phyloP scores from a whole-genome alignment of 805 yeast species.

The Vanderwaltozyma verrucispora region DNA sequence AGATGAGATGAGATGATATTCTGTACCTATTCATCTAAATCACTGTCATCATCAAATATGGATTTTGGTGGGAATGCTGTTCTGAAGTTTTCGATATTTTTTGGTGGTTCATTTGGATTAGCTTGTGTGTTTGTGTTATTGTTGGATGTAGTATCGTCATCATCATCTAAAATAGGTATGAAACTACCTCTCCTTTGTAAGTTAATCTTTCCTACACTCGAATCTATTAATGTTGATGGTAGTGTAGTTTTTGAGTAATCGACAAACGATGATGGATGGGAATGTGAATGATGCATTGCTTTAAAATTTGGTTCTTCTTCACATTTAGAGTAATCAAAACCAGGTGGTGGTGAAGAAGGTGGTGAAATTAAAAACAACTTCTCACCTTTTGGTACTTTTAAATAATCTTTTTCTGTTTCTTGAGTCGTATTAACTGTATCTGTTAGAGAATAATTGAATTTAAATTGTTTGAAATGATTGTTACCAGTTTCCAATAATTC shows the following conservation, averaged over 20 bases:
- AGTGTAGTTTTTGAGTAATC: background rate
- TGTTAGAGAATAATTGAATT: conserved; percentile 11
- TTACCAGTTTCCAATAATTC: conserved; percentile 1
- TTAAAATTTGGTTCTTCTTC: conserved; percentile 29
- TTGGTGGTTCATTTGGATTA: background rate
- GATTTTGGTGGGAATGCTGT: conserved; percentile 33
- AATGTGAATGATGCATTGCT: conserved; percentile 1
- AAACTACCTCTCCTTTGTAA: conserved; percentile 11
- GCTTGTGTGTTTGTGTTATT: too few species aligned
- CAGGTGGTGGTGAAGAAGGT: conserved; percentile 35
- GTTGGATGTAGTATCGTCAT: too few species aligned
- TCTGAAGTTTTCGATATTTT: conserved; percentile 11
- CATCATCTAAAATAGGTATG: background rate
- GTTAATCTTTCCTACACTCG: conserved; percentile 14
- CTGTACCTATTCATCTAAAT: conserved; percentile 1
- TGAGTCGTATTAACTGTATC: conserved; percentile 3
- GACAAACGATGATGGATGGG: background rate
- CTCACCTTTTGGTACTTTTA: conserved; percentile 27
- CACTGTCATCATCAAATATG: conserved; percentile 28
- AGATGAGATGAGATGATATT: too few species aligned
- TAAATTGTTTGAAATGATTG: background rate
- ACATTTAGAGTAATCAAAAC: conserved; percentile 28
- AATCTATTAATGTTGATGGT: conserved; percentile 8
- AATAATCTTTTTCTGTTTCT: conserved; percentile 9
- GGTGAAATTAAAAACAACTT: conserved; percentile 33